Evolutionary conservation across 1,284 basidiomycete genomes (phyloP).

Genomic region (Papiliotrema laurentii): DNA sequence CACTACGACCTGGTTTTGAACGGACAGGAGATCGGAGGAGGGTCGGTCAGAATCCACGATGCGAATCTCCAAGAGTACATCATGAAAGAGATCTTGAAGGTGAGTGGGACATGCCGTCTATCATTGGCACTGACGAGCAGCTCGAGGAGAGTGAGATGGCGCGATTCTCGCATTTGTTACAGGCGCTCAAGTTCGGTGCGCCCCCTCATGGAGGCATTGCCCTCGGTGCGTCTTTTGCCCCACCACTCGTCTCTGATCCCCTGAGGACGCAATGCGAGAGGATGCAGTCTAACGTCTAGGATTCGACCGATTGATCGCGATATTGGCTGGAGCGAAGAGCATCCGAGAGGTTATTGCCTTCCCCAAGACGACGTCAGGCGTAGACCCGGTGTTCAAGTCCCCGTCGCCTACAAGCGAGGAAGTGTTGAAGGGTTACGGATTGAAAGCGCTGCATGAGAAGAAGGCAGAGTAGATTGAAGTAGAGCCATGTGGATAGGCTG

Average conservation of each 20-base stretch:
- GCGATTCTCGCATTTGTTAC: constrained; percentile 76
- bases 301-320: constrained; percentile 86
- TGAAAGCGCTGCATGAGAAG: constrained; percentile 11
- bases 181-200: constrained; percentile 80
- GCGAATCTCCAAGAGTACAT: constrained; percentile 77
- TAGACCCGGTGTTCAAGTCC: constrained; percentile 84
- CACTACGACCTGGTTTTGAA: constrained; percentile 97
- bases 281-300: constrained; percentile 52
- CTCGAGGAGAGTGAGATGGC: constrained; percentile 64
- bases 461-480: neutral
- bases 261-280: too few species aligned
- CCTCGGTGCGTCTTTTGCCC: constrained; percentile 59
- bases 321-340: constrained; percentile 74
- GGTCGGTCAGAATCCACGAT: constrained; percentile 89
- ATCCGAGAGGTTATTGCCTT: constrained; percentile 96
- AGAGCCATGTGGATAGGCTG: neutral
- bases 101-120: constrained; percentile 44
- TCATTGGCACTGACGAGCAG: constrained; percentile 48
- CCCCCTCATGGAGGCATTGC: constrained; percentile 96
- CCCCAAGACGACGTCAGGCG: constrained; percentile 76
- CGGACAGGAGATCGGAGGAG: constrained; percentile 89
- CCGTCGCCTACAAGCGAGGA: constrained; percentile 61
- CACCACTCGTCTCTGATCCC: neutral
- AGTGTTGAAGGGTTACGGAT: constrained; percentile 52
- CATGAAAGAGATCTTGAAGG: constrained; percentile 71